Conservation (phyloP, 805 yeast genomes). For the Komagataella pastoris region DNA sequence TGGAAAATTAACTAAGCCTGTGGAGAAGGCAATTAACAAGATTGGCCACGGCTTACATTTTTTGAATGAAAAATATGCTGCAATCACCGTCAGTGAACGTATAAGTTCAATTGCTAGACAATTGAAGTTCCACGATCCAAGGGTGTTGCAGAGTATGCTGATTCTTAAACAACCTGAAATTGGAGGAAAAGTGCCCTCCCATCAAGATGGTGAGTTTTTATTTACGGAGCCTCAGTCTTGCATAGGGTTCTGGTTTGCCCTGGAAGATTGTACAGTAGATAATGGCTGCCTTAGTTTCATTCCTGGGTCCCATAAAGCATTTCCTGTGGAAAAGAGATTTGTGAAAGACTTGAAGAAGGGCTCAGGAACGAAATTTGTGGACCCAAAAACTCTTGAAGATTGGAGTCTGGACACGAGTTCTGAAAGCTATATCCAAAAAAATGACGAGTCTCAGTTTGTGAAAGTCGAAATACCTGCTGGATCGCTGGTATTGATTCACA, state of each 20-base stretch:
- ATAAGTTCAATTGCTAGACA: constrained; percentile 37
- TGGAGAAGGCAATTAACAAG: constrained; percentile 53
- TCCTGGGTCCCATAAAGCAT: constrained; percentile 57
- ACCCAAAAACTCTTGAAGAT: constrained; percentile 10
- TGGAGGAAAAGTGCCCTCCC: constrained; percentile 65
- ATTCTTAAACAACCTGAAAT: constrained; percentile 69
- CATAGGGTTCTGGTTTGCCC: constrained; percentile 72
- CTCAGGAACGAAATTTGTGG: constrained; percentile 44
- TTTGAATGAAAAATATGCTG: constrained; percentile 32
- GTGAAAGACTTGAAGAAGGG: constrained; percentile 35
- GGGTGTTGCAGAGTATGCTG: constrained; percentile 67
- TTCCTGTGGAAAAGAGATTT: constrained; percentile 47
- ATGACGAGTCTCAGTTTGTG: constrained; percentile 27
- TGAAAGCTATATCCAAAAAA: constrained; percentile 13
- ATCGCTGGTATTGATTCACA: constrained; percentile 56
- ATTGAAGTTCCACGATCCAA: constrained; percentile 46
- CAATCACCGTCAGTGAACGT: constrained; percentile 36
- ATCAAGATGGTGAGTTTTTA: constrained; percentile 63
- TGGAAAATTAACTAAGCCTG: constrained; percentile 39
- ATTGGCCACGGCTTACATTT: constrained; percentile 70
- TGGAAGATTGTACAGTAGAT: constrained; percentile 52
- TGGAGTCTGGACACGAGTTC: constrained; percentile 11
- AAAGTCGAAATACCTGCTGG: constrained; percentile 59
- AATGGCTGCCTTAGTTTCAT: constrained; percentile 62
- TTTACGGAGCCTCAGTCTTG: constrained; percentile 62